Conservation (phyloP, 2,329 filamentous ascomycete genomes). For the Phialemoniopsis sp. region DNA sequence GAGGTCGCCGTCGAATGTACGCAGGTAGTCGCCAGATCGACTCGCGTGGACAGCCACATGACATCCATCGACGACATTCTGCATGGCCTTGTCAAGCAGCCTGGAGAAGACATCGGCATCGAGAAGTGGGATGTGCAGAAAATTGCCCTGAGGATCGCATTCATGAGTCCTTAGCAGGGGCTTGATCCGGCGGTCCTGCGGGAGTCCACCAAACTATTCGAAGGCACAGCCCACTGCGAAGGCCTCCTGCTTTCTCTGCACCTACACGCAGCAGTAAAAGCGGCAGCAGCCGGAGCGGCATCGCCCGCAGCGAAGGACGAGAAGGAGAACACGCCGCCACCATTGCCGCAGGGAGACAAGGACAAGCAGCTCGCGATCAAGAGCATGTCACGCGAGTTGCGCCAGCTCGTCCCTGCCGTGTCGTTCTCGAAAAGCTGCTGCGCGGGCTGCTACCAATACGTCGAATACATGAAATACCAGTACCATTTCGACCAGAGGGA, state of each 20-base stretch:
- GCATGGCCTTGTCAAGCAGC: not conserved
- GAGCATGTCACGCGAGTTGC: not conserved
- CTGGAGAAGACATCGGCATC: too few species aligned
- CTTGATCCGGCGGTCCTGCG: not conserved
- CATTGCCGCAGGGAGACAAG: not conserved
- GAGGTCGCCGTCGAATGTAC: too few species aligned
- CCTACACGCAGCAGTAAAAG: not conserved
- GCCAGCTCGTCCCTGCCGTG: not conserved
- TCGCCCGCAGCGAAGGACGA: not conserved
- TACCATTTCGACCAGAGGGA: not conserved
- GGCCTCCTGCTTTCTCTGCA: not conserved
- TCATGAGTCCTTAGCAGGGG: not conserved
- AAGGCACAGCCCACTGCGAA: not conserved
- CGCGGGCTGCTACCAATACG: not conserved
- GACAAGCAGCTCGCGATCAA: not conserved
- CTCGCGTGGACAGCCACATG: not conserved
- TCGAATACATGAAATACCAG: not conserved
- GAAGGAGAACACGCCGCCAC: too few species aligned
- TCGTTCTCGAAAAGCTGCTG: not conserved
- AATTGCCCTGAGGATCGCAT: not conserved
- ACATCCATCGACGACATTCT: not conserved
- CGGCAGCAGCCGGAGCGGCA: too few species aligned
- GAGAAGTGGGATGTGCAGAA: too few species aligned
- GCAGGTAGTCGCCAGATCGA: too few species aligned
- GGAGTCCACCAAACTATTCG: not conserved